Evolutionary conservation across 75 land plant genomes (phyloP), one percentile per base, ranked within the genome.

Genomic region (Azolla pinnata): DNA sequence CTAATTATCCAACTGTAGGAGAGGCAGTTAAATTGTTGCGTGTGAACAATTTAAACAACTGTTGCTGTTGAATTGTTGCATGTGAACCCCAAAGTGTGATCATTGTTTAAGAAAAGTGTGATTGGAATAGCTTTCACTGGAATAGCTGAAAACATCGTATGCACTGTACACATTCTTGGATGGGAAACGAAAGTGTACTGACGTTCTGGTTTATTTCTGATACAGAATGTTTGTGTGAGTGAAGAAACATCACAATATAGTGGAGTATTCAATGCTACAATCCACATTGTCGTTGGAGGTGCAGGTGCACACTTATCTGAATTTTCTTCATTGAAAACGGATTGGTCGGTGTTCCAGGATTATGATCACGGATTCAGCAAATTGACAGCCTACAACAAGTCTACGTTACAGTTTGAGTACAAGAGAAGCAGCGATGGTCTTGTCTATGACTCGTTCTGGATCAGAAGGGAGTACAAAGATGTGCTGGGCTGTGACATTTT

Each of bases 201-300:
- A n/a, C n/a, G n/a, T n/a, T n/a, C n/a, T n/a, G n/a, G 35, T 27
- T 42, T n/a, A 28, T 45, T 2, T 67, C 14, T 59, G 10, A 27
- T 67, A 58, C 86, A 91, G 97, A 87, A 75, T 45, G 65, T 56
- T 2, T 91, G 97, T 57, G 73, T 81, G 29, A 83, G 62, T 27
- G 45, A 76, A 24, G 96, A 81, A 51, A 83, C 60, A 31, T 5
- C 58, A 25, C 44, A 69, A 21, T 93, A 89, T 66, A 64, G 67
- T 3, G 91, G 98, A 54, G 48, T 64, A 10, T 73, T 89, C 60
- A 83, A 83, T 56, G 98, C 90, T 29, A 92, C 97, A 12, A 92
- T 90, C 58, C 97, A 95, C 59, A 68, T 95, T 21, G 99, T 90
- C 24, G 87, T 73, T 14, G 98, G 98, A 18, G 91, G 91, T 28